Percentiles rank a stretch among this genome's conserved stretches.
phyloP scores from a whole-genome alignment of 768 basidiomycete genomes.

The Pisolithus albus region DNA sequence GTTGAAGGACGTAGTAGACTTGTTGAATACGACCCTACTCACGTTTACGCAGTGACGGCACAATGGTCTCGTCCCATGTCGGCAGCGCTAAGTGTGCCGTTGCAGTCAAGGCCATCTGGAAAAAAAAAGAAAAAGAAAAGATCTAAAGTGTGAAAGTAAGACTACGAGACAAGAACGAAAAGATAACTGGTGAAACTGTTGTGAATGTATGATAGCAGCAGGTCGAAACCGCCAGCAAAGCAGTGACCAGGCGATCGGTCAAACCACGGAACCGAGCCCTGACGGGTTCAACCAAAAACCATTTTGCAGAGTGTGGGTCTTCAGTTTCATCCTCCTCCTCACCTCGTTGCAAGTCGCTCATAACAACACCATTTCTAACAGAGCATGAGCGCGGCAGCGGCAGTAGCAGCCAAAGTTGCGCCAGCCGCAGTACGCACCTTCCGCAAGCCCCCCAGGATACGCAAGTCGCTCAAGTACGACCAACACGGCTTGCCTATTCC shows the following conservation, averaged over 20 bases:
- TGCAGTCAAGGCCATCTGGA: constrained; percentile 37
- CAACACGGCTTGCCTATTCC: constrained; percentile 63
- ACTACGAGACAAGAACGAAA: neutral
- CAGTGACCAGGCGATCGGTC: too few species aligned
- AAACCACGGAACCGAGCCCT: too few species aligned
- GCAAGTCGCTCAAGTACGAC: constrained; percentile 41
- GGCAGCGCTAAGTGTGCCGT: constrained; percentile 35
- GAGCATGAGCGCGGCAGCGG: constrained; percentile 12
- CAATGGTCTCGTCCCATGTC: constrained; percentile 78
- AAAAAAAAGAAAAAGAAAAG: constrained; percentile 8
- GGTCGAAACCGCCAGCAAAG: too few species aligned
- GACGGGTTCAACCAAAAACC: too few species aligned
- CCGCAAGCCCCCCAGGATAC: constrained; percentile 44
- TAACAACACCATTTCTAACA: neutral
- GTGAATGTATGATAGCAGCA: neutral
- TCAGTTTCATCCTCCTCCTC: too few species aligned
- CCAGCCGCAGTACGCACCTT: constrained; percentile 41
- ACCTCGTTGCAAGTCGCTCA: too few species aligned
- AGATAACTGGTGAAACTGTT: neutral
- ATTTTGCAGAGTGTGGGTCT: too few species aligned
- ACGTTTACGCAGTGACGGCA: constrained; percentile 77
- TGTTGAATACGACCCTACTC: constrained; percentile 22
- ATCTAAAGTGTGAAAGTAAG: neutral
- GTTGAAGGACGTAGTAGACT: neutral
- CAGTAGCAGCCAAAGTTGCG: constrained; percentile 4